phyloP scores from a whole-genome alignment of 2,329 filamentous ascomycete genomes.

The Fusarium protoensiforme region DNA sequence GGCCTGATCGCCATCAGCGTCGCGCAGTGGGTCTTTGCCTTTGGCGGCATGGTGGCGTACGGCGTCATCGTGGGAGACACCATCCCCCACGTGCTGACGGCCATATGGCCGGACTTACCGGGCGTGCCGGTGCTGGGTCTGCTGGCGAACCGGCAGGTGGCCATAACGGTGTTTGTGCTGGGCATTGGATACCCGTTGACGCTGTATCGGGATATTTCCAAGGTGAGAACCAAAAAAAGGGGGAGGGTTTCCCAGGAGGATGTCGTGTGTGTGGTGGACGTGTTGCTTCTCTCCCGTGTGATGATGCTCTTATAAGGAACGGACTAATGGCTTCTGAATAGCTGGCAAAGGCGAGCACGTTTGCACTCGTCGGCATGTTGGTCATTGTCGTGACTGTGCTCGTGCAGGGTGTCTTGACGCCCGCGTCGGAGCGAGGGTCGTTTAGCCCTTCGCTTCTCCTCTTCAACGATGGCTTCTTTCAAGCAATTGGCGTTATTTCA shows the following conservation, averaged over 20 bases:
- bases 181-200: constrained; percentile 91
- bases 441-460: constrained; percentile 77
- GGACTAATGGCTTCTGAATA: constrained; percentile 51
- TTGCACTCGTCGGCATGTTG: constrained; percentile 92
- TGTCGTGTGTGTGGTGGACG: background rate
- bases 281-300: background rate
- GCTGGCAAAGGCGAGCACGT: constrained; percentile 94
- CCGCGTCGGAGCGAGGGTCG: constrained; percentile 76
- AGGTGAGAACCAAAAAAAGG: constrained; percentile 65
- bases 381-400: constrained; percentile 90
- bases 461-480: constrained; percentile 90
- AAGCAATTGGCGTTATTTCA: constrained; percentile 97
- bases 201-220: constrained; percentile 95
- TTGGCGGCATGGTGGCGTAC: constrained; percentile 98
- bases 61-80: constrained; percentile 97
- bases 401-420: constrained; percentile 82
- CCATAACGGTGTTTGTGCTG: constrained; percentile 89
- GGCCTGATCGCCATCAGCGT: constrained; percentile 89
- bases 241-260: background rate
- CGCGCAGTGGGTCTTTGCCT: constrained; percentile 98
- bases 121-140: constrained; percentile 83
- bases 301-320: background rate
- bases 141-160: constrained; percentile 81
- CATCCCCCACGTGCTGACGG: constrained; percentile 88
- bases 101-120: constrained; percentile 81